Evolutionary conservation across 495 filamentous ascomycete species (phyloP), one percentile per base, ranked within the genome.

Genomic region (Talaromyces wortmannii): DNA sequence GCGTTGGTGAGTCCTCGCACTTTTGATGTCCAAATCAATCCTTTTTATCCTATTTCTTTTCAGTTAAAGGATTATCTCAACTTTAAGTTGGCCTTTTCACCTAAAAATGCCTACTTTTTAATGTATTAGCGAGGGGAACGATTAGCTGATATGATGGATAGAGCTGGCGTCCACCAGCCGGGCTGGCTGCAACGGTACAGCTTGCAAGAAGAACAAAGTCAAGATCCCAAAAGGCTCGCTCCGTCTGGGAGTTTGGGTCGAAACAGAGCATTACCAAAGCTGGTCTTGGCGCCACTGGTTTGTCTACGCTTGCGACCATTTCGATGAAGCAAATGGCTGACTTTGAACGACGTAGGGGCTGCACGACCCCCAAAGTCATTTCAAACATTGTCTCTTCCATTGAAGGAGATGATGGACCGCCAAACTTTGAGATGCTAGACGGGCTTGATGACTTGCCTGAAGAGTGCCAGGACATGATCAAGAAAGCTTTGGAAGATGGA

Each of bases 231-330:
- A 94, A 69, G 89, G 83, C 48, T 81, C 86, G 52, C 64, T 95
- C 6, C 85, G 91, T 12, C 75, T 86, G 31, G 91, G 87, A 30
- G 74, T 74, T 45, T 86, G 83, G 76, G 74, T 94, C 46, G 75
- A 79, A 11, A 72, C 79, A 29, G 57, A 74, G 0, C 68, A 63
- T 6, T 63, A 74, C 44, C 74, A 78, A 50, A 68, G 71, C 55
- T 94, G 79, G 77, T 61, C 63, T 47, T 96, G 83, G 82, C 80
- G 83, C 55, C 91, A 96, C 66, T 96, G 91, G 91, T 92, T 72
- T 63, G 79, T 55, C 12, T 31, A 40, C 15, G 6, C 32, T 60
- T 46, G 43, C 10, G 18, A 2, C 29, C 18, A 29, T 31, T 44
- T 46, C 11, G 13, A 30, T 50, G 4, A 11, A 23, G 23, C 23